Conservation (phyloP, 495 filamentous ascomycete species). For the Glarea lozoyensis region DNA sequence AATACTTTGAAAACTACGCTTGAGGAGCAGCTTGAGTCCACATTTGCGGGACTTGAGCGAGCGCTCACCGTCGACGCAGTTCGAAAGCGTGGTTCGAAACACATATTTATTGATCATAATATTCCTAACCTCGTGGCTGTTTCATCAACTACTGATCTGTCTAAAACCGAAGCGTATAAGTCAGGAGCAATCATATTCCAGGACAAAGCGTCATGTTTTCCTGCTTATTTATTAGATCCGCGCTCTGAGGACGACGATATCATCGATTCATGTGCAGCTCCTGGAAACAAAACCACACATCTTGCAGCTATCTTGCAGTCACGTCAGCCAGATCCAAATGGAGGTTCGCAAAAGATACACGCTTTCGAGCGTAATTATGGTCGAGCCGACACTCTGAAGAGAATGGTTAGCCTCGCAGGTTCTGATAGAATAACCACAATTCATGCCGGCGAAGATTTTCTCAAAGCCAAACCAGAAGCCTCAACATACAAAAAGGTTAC, state of each 20-base stretch:
- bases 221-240: constrained; percentile 72
- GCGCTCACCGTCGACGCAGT: constrained; percentile 41
- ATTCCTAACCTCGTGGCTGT: constrained; percentile 79
- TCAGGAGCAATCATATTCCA: constrained; percentile 77
- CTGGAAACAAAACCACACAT: constrained; percentile 97
- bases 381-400: constrained; percentile 63
- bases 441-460: constrained; percentile 66
- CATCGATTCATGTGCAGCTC: constrained; percentile 85
- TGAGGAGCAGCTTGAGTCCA: constrained; percentile 56
- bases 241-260: constrained; percentile 54
- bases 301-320: constrained; percentile 60
- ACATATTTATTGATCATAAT: constrained; percentile 57
- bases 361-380: constrained; percentile 63
- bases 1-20: constrained; percentile 69
- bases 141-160: constrained; percentile 57
- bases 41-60: constrained; percentile 50
- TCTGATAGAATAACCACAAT: constrained; percentile 55
- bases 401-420: constrained; percentile 74
- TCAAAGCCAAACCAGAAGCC: constrained; percentile 54
- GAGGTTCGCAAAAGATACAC: constrained; percentile 34
- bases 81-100: constrained; percentile 19
- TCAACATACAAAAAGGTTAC: constrained; percentile 49
- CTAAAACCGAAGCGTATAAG: constrained; percentile 59
- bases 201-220: constrained; percentile 95
- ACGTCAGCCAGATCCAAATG: constrained; percentile 21